Percentiles rank a stretch among this genome's conserved stretches.
phyloP scores from a whole-genome alignment of 805 yeast genomes.

The Candida chilensis region DNA sequence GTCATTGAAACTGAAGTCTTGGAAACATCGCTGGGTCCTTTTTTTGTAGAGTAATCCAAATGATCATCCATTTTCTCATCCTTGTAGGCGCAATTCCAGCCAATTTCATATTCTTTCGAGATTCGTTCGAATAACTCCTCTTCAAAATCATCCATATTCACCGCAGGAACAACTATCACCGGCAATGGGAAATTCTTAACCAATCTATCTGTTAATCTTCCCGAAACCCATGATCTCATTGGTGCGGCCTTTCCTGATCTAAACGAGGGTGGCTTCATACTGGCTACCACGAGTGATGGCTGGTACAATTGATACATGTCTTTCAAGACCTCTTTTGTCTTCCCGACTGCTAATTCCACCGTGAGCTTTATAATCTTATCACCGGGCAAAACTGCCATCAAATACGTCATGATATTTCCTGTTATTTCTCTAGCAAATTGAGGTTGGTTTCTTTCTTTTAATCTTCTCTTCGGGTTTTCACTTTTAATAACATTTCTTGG shows the following conservation, averaged over 20 bases:
- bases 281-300: constrained; percentile 49
- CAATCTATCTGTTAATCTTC: constrained; percentile 54
- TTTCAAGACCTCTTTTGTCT: constrained; percentile 43
- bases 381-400: constrained; percentile 35
- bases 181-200: constrained; percentile 61
- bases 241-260: constrained; percentile 31
- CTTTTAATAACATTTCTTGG: constrained; percentile 2
- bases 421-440: constrained; percentile 36
- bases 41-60: no score
- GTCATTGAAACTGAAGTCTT: no score
- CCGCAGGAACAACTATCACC: constrained; percentile 56
- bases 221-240: constrained; percentile 49
- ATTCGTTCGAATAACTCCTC: constrained; percentile 23
- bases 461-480: constrained; percentile 17
- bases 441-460: constrained; percentile 31
- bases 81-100: neutral
- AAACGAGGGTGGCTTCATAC: constrained; percentile 36
- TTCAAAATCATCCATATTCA: constrained; percentile 48
- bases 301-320: constrained; percentile 54
- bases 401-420: constrained; percentile 43
- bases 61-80: neutral
- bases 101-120: constrained; percentile 6
- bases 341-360: constrained; percentile 54
- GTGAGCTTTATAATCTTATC: constrained; percentile 38
- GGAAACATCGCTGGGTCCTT: no score